Base-by-base conservation (phyloP, 176 grass and related monocot genomes). In the Eleusine coracana region DNA sequence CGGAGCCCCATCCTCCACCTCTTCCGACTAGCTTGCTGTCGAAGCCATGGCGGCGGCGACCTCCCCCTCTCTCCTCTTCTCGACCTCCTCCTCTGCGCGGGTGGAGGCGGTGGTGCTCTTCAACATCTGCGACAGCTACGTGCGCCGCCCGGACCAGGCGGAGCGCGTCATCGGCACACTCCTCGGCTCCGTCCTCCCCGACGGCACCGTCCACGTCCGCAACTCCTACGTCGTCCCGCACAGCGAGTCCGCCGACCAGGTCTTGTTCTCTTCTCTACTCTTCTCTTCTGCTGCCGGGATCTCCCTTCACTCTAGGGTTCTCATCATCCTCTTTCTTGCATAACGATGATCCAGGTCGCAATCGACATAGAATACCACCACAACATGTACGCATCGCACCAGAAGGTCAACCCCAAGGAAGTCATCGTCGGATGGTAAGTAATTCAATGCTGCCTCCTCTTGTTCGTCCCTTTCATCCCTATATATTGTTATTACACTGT, bases 391-490 rank as follows among this genome's bases (percentile, higher is more conserved):
- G 52, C 83, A 18, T 99, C 93, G 17, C 93, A 96, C 83, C 93
- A 94, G 18, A 99, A 96, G 85, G 93, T 96, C 39, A 96, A 96
- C 77, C 87, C 93, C 20, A 96, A 99, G 80, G 93, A 99, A 80
- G 91, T 86, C 27, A 82, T 99, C 73, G 96, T 99, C 44, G 96
- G 96, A 90, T 99, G 96, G 96, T 99, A 89, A 78, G 96, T 99
- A 89, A 78, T 61, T 17, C 28, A 54, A 2, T 12, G 34, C 69
- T 25, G 28, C 68, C 1, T 0, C 20, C 23, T 5, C 1, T 6
- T 25, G 4, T 83, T 70, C 38, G 23, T 59, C 21, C 13, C 15
- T 27, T 71, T 49, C 11, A 71, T 49, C 42, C 2, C 25, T 25
- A 5, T 15, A 46, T 1, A 12, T 15, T 37, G 16, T 49, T 69